Evolutionary conservation across 2,329 filamentous ascomycete species (phyloP), one percentile per base, ranked within the genome.

Genomic region (Claviceps monticola): DNA sequence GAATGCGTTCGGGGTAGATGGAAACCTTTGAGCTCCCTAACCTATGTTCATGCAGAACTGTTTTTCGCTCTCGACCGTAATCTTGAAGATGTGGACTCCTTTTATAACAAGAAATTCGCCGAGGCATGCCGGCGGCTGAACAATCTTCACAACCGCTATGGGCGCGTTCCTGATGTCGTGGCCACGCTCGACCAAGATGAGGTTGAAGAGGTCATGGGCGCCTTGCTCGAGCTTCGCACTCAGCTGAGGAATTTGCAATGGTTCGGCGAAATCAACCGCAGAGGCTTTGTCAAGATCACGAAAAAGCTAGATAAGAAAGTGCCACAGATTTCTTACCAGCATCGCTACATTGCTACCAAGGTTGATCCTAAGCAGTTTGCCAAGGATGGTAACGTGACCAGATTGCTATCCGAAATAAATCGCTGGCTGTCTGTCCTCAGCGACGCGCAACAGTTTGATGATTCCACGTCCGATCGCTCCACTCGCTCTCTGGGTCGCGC

Each of bases 261-360:
- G 90, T 98, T 97, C 65, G 91, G 90, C 48, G 91, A 97, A 69
- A 91, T 97, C 62, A 98, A 98, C 67, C 81, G 90, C 50, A 79
- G 88, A 57, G 93, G 93, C 2, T 98, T 98, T 62, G 81, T 94
- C 66, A 98, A 98, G 72, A 98, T 98, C 67, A 95, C 93, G 49
- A 98, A 98, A 74, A 98, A 98, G 70, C 74, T 96, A 46, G 93
- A 98, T 70, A 98, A 98, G 72, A 96, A 95, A 71, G 80, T 96
- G 2, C 77, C 84, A 1, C 77, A 80, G 46, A 80, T 82, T 3
- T 78, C 83, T 49, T 84, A 87, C 0, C 90, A 96, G 71, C 83
- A 87, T 64, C 80, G 83, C 53, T 98, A 97, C 63, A 76, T 98
- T 54, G 82, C 86, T 42, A 88, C 88, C 46, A 95, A 94, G 70